phyloP scores from a whole-genome alignment of 1,284 basidiomycete genomes.

The Pseudomicrostroma phylloplanum region DNA sequence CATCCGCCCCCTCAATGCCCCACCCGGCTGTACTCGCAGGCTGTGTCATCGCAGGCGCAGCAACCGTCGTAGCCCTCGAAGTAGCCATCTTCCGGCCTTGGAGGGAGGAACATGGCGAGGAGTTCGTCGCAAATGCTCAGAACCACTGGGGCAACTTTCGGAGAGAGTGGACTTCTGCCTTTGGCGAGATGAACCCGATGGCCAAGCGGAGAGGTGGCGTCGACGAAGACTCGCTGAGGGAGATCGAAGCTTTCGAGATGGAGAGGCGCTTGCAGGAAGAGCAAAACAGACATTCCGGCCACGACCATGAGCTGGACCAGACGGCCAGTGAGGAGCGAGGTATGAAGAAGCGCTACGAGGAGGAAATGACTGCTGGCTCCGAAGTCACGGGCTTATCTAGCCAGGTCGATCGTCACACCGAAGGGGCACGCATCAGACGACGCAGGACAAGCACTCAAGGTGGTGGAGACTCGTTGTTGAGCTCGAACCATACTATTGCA shows the following conservation, averaged over 20 bases:
- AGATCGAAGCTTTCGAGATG: conserved; percentile 31
- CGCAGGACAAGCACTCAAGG: too few relatives aligned
- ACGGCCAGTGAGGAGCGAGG: too few relatives aligned
- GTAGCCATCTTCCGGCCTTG: conserved; percentile 34
- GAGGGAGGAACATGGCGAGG: conserved; percentile 33
- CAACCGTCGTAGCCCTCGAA: conserved; percentile 33
- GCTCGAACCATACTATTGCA: too few relatives aligned
- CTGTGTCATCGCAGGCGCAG: conserved; percentile 28
- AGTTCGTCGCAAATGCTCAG: conserved; percentile 28
- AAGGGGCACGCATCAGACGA: too few relatives aligned
- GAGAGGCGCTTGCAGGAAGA: conserved; percentile 7
- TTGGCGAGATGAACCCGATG: conserved; percentile 15
- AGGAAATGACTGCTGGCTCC: too few relatives aligned
- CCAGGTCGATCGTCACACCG: too few relatives aligned
- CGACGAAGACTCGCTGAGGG: conserved; percentile 23
- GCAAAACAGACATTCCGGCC: too few relatives aligned
- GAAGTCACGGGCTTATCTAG: too few relatives aligned
- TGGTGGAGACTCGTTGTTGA: too few relatives aligned
- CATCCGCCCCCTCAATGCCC: conserved; percentile 18
- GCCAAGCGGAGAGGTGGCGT: conserved; percentile 23
- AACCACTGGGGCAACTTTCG: conserved; percentile 21
- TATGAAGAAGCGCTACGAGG: too few relatives aligned
- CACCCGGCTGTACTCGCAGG: conserved; percentile 32
- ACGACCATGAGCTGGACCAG: too few relatives aligned
- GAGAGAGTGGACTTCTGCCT: conserved; percentile 11